A percentile compares a stretch with the other conserved stretches of the same genome.
These are phyloP conservation scores for Myochromella boudieri DNA, from an alignment of 768 basidiomycete genomes.

Conservation along the genomic window DNA sequence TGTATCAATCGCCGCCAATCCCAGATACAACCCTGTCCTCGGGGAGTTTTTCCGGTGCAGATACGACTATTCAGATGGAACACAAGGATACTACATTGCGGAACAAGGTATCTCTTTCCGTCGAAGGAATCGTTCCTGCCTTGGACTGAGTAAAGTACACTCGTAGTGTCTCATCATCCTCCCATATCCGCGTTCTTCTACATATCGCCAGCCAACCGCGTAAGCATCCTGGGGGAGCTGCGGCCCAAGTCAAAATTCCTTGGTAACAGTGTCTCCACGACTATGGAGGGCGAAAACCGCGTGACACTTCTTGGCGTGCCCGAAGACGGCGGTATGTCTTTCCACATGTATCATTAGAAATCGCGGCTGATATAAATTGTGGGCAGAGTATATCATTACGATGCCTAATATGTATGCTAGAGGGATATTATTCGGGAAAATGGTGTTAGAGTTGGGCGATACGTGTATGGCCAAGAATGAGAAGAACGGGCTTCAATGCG, in stretches of 20 bases:
- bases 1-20: constrained; percentile 1
- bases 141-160: constrained; percentile 4
- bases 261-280: constrained; percentile 94
- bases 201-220: constrained; percentile 84
- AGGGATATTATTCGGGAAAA: constrained; percentile 86
- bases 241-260: constrained; percentile 95
- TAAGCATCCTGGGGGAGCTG: constrained; percentile 89
- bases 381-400: constrained; percentile 77
- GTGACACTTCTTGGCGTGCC: constrained; percentile 80
- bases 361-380: constrained; percentile 8
- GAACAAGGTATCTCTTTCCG: constrained; percentile 76
- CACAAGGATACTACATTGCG: constrained; percentile 92
- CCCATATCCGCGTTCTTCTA: constrained; percentile 97
- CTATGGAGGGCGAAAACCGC: constrained; percentile 95
- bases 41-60: constrained; percentile 98
- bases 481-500: constrained; percentile 68
- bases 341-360: not conserved
- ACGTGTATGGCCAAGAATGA: constrained; percentile 83
- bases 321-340: constrained; percentile 77
- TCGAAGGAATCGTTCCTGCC: not conserved
- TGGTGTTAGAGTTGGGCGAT: constrained; percentile 96
- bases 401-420: constrained; percentile 99
- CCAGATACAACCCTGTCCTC: constrained; percentile 92
- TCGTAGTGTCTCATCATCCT: constrained; percentile 90
- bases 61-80: constrained; percentile 89